phyloP scores from a whole-genome alignment of 441 rosid species.

The Erodium trifolium region DNA sequence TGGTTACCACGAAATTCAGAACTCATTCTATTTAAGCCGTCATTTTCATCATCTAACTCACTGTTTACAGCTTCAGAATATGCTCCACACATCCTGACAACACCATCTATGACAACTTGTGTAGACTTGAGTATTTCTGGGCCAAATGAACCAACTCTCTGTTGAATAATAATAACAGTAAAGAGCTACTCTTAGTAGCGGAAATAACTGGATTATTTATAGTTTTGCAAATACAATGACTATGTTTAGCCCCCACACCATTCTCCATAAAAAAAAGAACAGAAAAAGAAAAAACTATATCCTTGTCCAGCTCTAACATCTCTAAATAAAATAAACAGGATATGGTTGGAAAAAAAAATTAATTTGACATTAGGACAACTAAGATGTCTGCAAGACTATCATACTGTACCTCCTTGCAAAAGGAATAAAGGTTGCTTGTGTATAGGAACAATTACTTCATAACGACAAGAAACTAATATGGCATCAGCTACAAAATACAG shows the following conservation, averaged over 20 bases:
- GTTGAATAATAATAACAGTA: constrained; percentile 18
- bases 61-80: constrained; percentile 32
- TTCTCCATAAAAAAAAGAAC: neutral
- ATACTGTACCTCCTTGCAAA: neutral
- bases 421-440: neutral
- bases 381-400: neutral
- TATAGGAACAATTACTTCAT: neutral
- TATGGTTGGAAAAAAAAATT: neutral
- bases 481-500: neutral
- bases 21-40: constrained; percentile 22
- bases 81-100: constrained; percentile 52
- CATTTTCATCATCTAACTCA: constrained; percentile 28
- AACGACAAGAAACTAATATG: constrained; percentile 1
- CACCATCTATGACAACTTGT: constrained; percentile 47
- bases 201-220: constrained; percentile 9
- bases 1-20: constrained; percentile 30
- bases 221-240: constrained; percentile 1
- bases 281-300: neutral
- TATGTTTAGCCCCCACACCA: no score
- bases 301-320: neutral
- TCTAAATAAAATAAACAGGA: neutral
- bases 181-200: constrained; percentile 13
- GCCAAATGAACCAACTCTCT: constrained; percentile 51
- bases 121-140: constrained; percentile 48
- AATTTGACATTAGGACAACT: neutral